phyloP scores from a whole-genome alignment of 2,329 filamentous ascomycete genomes.

The Talaromyces rugulosus region DNA sequence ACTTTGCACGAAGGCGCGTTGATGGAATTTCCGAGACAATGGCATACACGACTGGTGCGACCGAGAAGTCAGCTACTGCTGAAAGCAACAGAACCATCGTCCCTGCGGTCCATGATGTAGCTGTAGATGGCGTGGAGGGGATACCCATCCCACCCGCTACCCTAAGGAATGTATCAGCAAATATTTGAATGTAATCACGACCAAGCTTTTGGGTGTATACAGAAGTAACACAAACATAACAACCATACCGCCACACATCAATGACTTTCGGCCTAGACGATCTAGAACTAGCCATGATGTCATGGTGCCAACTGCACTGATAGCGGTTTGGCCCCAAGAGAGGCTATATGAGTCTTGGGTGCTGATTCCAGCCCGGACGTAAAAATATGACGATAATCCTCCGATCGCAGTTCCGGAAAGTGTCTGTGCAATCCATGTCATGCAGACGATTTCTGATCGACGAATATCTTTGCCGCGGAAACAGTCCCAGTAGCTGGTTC shows the following conservation, averaged over 20 bases:
- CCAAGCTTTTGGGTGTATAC: constrained; percentile 17
- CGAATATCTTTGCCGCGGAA: constrained; percentile 29
- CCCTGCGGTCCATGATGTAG: constrained; percentile 36
- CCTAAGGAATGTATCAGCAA: constrained; percentile 16
- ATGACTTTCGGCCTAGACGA: constrained; percentile 34
- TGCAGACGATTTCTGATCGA: constrained; percentile 39
- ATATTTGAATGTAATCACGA: too few relatives aligned
- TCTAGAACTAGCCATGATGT: constrained; percentile 45
- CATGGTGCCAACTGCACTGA: constrained; percentile 51
- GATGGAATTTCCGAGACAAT: constrained; percentile 53
- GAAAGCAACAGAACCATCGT: constrained; percentile 51
- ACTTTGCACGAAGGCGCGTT: constrained; percentile 52
- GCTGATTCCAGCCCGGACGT: constrained; percentile 33
- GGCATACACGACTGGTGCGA: constrained; percentile 53
- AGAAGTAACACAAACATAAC: constrained; percentile 22
- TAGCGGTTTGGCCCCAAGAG: constrained; percentile 55
- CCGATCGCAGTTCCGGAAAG: constrained; percentile 28
- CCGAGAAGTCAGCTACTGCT: constrained; percentile 52
- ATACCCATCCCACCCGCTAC: not conserved
- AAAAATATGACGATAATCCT: constrained; percentile 33
- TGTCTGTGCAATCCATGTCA: constrained; percentile 31
- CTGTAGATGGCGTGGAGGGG: constrained; percentile 5
- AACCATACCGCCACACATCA: constrained; percentile 30
- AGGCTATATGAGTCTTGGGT: constrained; percentile 32
- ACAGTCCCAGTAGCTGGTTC: constrained; percentile 25